phyloP scores from a whole-genome alignment of 352 stramenopile species.

The Phytophthora rubi region DNA sequence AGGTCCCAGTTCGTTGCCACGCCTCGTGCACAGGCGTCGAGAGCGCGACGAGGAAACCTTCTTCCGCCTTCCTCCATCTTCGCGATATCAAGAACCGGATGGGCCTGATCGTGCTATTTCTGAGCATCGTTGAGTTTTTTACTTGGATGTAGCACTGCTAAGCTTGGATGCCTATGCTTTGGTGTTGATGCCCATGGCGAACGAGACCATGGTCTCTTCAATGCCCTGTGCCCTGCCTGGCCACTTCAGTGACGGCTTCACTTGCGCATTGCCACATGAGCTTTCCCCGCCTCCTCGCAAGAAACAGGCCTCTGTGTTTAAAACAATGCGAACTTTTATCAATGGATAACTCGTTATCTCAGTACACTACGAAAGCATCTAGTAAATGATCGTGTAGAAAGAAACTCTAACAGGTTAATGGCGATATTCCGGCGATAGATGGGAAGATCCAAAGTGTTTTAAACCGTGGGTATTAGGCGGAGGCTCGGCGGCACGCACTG shows the following conservation, averaged over 20 bases:
- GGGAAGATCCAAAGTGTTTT: not conserved
- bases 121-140: not conserved
- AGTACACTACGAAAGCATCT: not conserved
- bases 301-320: conserved; percentile 21
- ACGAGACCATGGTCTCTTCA: not conserved
- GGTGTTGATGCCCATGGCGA: not conserved
- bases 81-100: not conserved
- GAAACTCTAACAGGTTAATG: not conserved
- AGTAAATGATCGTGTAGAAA: too few species aligned
- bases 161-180: too few species aligned
- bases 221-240: not conserved
- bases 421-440: not conserved
- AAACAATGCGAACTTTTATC: conserved; percentile 5
- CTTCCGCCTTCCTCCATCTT: conserved; percentile 2
- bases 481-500: not conserved
- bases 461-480: conserved; percentile 31
- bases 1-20: not conserved
- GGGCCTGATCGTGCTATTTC: not conserved
- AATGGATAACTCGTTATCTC: not conserved
- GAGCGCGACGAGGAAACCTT: conserved; percentile 22
- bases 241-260: conserved; percentile 8
- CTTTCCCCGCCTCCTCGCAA: not conserved
- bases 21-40: not conserved
- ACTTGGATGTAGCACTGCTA: not conserved
- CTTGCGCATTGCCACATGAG: conserved; percentile 28